Conservation (phyloP, 345 rosid genomes). For the Citrus mangshanensis region DNA sequence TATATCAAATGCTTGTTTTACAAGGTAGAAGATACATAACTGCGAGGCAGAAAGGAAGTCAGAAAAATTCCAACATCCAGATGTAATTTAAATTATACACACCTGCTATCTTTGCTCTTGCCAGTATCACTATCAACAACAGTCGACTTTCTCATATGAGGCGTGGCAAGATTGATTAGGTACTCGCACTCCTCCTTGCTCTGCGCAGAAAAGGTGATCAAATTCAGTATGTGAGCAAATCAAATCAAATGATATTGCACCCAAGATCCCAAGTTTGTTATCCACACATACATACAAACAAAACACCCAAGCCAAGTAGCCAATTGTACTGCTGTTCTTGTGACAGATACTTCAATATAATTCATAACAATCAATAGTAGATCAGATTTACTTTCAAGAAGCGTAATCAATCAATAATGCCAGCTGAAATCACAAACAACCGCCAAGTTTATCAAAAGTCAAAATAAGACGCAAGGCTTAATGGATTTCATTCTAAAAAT, state of each 20-base stretch:
- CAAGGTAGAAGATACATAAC: conserved; percentile 2
- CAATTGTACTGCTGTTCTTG: neutral
- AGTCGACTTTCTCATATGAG: conserved; percentile 78
- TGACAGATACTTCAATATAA: neutral
- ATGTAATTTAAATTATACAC: neutral
- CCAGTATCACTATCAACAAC: conserved; percentile 87
- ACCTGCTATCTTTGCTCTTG: conserved; percentile 92
- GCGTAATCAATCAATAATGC: neutral
- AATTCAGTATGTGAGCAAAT: neutral
- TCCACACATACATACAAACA: neutral
- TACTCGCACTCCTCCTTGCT: conserved; percentile 73
- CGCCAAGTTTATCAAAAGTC: neutral
- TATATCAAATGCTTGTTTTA: neutral
- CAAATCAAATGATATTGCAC: neutral
- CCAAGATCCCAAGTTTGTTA: too few species aligned
- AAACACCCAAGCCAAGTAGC: neutral
- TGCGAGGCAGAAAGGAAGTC: neutral
- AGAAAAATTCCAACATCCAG: neutral
- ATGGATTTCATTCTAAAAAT: neutral
- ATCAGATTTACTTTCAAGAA: neutral
- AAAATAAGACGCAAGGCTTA: neutral
- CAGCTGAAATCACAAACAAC: neutral
- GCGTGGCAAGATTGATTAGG: conserved; percentile 72
- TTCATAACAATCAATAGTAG: neutral
- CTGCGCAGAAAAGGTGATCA: conserved; percentile 35